These are phyloP conservation scores for Mucor sp. DNA, from an alignment of 371 early-diverging fungal genomes.

Conservation along the genomic window DNA sequence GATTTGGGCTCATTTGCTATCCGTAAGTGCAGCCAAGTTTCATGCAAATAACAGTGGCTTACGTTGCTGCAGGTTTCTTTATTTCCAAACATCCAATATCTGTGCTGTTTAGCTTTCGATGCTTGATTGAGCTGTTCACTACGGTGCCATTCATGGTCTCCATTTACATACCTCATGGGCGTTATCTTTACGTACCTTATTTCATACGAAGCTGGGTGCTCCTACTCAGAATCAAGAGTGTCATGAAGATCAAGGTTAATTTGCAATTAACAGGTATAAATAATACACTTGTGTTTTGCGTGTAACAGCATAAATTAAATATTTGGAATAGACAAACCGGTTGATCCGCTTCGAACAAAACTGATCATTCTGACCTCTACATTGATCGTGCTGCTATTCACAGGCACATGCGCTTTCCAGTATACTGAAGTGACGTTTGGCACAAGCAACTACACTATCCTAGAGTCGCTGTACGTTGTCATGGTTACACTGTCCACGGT, in stretches of 20 bases:
- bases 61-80: conserved; percentile 12
- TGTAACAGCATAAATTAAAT: neutral
- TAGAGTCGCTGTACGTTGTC: conserved; percentile 62
- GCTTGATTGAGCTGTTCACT: conserved; percentile 56
- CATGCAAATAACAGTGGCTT: neutral
- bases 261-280: conserved; percentile 49
- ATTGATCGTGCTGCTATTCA: conserved; percentile 64
- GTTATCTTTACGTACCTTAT: conserved; percentile 64
- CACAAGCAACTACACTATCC: conserved; percentile 40
- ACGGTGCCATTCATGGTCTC: conserved; percentile 58
- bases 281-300: neutral
- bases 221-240: conserved; percentile 59
- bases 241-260: conserved; percentile 59
- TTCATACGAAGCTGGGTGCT: conserved; percentile 64
- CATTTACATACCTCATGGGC: conserved; percentile 51
- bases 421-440: conserved; percentile 69
- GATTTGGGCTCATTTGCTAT: conserved; percentile 43
- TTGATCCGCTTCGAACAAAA: conserved; percentile 61
- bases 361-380: conserved; percentile 62
- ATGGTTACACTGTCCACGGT: conserved; percentile 76
- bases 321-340: conserved; percentile 35
- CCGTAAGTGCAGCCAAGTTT: conserved; percentile 24
- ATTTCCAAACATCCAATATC: conserved; percentile 32
- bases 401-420: conserved; percentile 70
- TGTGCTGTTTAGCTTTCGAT: conserved; percentile 50